These are phyloP conservation scores for Calocera viscosa DNA, from an alignment of 768 basidiomycete genomes.

Conservation along the genomic window DNA sequence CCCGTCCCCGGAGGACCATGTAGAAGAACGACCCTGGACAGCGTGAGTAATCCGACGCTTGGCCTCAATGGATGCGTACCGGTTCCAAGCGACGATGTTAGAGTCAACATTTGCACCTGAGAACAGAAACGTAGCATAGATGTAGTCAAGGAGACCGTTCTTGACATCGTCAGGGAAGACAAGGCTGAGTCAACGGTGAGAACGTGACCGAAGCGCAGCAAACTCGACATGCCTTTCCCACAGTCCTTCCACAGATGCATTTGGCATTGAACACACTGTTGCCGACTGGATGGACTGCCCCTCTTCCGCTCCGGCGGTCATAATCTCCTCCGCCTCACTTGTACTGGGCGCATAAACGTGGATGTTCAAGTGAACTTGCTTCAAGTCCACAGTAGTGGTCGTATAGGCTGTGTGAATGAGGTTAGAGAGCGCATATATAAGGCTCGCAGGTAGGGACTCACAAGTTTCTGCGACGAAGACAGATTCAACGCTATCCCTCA, in stretches of 20 bases:
- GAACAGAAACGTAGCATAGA: constrained; percentile 86
- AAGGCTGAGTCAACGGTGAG: not conserved
- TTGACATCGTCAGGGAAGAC: constrained; percentile 51
- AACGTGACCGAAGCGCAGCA: not conserved
- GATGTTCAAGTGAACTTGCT: constrained; percentile 55
- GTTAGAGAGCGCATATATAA: constrained; percentile 30
- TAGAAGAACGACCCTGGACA: constrained; percentile 57
- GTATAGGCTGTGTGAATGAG: constrained; percentile 37
- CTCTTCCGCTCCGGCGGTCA: constrained; percentile 40
- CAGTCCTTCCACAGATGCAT: constrained; percentile 69
- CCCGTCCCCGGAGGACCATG: constrained; percentile 98
- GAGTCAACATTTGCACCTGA: constrained; percentile 79
- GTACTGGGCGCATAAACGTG: constrained; percentile 80
- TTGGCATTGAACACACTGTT: constrained; percentile 78
- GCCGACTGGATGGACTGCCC: constrained; percentile 78
- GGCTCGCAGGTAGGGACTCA: not conserved
- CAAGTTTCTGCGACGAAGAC: not conserved
- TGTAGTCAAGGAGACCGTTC: constrained; percentile 77
- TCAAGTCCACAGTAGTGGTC: constrained; percentile 39
- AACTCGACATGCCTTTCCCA: constrained; percentile 43
- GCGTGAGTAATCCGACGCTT: not conserved
- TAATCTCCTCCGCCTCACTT: constrained; percentile 54
- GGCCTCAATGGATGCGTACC: constrained; percentile 28
- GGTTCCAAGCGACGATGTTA: constrained; percentile 91
- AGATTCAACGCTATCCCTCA: not conserved